A percentile compares a stretch with the other conserved stretches of the same genome.
Conservation (phyloP, 2,329 filamentous ascomycete species). For the Xylaria sp. region DNA sequence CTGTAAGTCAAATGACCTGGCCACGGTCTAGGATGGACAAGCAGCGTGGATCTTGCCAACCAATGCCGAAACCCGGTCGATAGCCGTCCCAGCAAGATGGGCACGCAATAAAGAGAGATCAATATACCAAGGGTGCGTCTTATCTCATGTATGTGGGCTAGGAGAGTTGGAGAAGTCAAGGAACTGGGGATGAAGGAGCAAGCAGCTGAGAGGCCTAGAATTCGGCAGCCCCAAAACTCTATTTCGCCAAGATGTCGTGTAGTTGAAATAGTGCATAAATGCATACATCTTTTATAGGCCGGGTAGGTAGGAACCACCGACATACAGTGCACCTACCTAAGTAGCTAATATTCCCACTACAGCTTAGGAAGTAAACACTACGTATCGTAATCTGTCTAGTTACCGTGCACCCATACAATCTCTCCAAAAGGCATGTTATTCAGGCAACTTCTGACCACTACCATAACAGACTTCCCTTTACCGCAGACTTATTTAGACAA, state of each 20-base stretch:
- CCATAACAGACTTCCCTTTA: not conserved
- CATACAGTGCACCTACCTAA: not conserved
- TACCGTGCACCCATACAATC: not conserved
- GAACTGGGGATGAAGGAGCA: not conserved
- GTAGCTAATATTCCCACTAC: no score
- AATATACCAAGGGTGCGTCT: constrained; percentile 23
- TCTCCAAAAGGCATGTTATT: not conserved
- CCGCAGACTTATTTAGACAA: not conserved
- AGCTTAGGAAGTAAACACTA: no score
- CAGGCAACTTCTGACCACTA: not conserved
- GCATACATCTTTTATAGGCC: not conserved
- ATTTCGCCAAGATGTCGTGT: constrained; percentile 3
- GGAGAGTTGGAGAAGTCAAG: constrained; percentile 8
- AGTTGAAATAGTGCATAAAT: not conserved
- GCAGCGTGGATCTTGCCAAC: constrained; percentile 28
- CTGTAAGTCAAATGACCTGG: constrained; percentile 25
- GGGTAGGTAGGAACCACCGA: no score
- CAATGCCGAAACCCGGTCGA: constrained; percentile 13
- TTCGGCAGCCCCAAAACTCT: not conserved
- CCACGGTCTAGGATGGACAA: constrained; percentile 13
- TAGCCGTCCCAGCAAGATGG: constrained; percentile 18
- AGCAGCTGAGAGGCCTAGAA: not conserved
- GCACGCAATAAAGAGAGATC: constrained; percentile 4
- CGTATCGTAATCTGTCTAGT: no score
- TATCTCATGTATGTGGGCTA: constrained; percentile 17